Evolutionary conservation across 352 stramenopile species (phyloP), one percentile per base, ranked within the genome.

Genomic region (Bremia lactucae): DNA sequence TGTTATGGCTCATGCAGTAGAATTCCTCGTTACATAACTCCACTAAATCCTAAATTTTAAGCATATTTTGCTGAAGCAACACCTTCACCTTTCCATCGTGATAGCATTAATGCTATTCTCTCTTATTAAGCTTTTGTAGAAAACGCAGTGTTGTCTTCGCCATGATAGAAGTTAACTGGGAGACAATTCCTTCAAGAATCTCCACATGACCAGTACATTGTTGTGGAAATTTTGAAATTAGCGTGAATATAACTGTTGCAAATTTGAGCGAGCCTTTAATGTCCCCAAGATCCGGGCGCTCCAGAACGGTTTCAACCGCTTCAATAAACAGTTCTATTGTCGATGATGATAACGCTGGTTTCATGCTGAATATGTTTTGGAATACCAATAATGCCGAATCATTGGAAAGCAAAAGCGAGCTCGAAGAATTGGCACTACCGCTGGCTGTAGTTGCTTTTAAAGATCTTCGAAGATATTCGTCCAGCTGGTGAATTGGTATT

Each of bases 381-480:
- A 80, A 72, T n/a, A 86, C 68, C 15, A 86, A 56, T 10, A 88
- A 37, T n/a, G 53, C 61, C 2, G 72, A 62, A 20, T 88, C 76
- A 34, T 79, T 86, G 11, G 71, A 56, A 6, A 88, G 57, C 31
- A 79, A 49, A 43, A 74, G 68, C 4, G 36, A 33, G n/a, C 16
- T 22, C n/a, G 13, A 13, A 6, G 24, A 28, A 24, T 31, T 55
- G 16, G 2, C 33, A 10, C 28, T 26, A 23, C 48, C 26, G 9
- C 37, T 45, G 2, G 28, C 15, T 3, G 21, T 19, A 31, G 36
- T 22, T 26, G 16, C 35, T 19, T 46, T 23, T 4, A 72, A 43
- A 31, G 51, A 66, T 35, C 56, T 71, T 16, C 42, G 29, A 4
- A 88, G 41, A 28, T 84, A 66, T 0, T 23, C 41, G 37, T 86